Base-by-base conservation (phyloP, 768 basidiomycete genomes). In the Collybia mongolica region DNA sequence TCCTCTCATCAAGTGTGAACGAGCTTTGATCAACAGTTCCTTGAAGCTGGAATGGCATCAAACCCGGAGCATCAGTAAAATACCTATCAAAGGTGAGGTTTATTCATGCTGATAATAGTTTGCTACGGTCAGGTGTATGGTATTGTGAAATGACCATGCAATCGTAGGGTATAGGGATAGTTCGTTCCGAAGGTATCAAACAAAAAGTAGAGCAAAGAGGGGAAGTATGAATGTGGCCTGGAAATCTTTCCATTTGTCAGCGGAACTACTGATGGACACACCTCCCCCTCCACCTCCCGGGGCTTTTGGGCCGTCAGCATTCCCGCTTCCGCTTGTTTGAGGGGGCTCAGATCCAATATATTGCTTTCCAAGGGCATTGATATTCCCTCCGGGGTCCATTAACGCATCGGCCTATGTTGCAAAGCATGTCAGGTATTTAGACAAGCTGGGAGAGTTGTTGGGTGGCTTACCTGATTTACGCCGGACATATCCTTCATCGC, bases 401-500 rank as follows among this genome's bases (percentile, higher is more conserved):
- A 81, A 57, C 9, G 71, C 74, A 57, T 79, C 70, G n/a, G 61
- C 65, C 76, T 78, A 42, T 17, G 43, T 12, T 7, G 14, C n/a
- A 11, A 26, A 7, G 37, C n/a, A n/a, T n/a, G 11, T 40, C 7
- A 53, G n/a, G 18, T 51, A 19, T 41, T 52, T 9, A 51, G 29
- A 18, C 26, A 26, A 43, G 20, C 8, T 23, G n/a, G 22, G 29
- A 46, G 43, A 29, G 39, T 17, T 23, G 7, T 2, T 17, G 12
- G 14, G 9, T 4, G 11, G 58, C 63, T 26, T 47, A 80, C 79
- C 57, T 61, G 59, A 55, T 82, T 79, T 1, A 83, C 74, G 17
- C 72, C 76, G 37, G 72, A 64, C 54, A 80, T 57, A 56, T 80
- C 64, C 51, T 67, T 66, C 76, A 81, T 76, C 3, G 79, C 77